These are phyloP conservation scores for Ampelomyces quisqualis DNA, from an alignment of 2,329 filamentous ascomycete genomes.

Conservation along the genomic window DNA sequence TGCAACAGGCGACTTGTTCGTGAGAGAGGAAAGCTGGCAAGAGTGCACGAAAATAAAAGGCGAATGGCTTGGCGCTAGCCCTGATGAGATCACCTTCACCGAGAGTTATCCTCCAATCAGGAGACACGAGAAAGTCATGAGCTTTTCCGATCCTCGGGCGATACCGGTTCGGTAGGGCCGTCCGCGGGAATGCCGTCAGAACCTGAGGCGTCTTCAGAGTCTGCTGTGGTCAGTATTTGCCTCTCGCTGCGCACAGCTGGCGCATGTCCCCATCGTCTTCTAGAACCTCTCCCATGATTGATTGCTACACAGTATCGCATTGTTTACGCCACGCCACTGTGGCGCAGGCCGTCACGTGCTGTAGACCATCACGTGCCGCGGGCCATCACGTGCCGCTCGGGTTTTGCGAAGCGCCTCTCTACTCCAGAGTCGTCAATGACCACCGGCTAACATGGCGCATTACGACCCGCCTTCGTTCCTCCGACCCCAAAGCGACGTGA, in stretches of 20 bases:
- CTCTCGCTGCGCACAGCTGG: too few species aligned
- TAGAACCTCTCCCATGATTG: too few species aligned
- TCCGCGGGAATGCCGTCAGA: conserved; percentile 5
- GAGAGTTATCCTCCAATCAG: conserved; percentile 15
- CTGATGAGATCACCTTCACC: conserved; percentile 13
- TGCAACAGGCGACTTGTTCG: conserved; percentile 18
- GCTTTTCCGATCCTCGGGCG: conserved; percentile 14
- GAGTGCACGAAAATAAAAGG: conserved; percentile 26
- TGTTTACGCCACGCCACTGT: too few species aligned
- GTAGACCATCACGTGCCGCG: too few species aligned
- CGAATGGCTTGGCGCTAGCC: conserved; percentile 14
- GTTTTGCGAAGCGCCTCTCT: neutral
- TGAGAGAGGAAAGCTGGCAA: conserved; percentile 24
- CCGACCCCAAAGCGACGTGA: neutral
- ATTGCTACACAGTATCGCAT: too few species aligned
- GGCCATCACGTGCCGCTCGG: too few species aligned
- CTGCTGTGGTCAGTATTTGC: too few species aligned
- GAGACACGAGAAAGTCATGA: conserved; percentile 13
- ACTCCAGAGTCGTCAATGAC: too few species aligned
- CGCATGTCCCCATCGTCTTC: neutral
- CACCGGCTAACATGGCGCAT: conserved; percentile 2
- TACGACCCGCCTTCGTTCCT: neutral
- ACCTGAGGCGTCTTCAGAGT: too few species aligned
- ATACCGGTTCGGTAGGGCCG: conserved; percentile 16
- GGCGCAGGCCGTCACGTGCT: too few species aligned